Base-by-base conservation (phyloP, 306 rosid species). In the Sechiopsis laciniata region DNA sequence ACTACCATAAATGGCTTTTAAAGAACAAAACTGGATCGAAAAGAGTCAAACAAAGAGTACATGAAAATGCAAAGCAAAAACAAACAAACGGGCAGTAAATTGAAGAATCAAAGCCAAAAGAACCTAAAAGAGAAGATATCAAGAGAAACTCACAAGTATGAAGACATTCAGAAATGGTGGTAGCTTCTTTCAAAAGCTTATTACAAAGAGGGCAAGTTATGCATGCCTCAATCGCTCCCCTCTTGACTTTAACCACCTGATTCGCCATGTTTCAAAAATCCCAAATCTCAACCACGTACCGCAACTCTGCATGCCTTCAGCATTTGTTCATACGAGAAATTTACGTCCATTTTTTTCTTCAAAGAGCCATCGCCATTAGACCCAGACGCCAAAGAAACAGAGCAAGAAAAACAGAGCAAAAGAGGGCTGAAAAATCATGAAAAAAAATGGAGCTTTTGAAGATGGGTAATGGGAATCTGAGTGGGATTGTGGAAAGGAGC, bases 121-220 rank as follows among this genome's bases (percentile, higher is more conserved):
- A 73, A 60, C 52, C 9, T 7, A 53, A 76, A 42, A 40, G 48
- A 19, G 24, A 11, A 42, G 69, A 64, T 13, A 55, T 20, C 1
- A 21, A 61, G 21, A 69, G 2, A 17, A 40, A 73, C 96, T 91
- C 75, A 94, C 99, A 91, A 81, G 99, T 94, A 79, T 94, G 99
- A 72, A 94, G 99, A 60, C 99, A 94, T 85, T 91, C 97, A 45
- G 97, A 85, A 75, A 94, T 89, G 73, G 99, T 94, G 46, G 99
- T 94, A 56, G 99, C 97, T 71, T 94, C 97, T 51, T 73, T 85
- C 79, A 85, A 89, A 54, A 94, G 74, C 74, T 91, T 86, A 60
- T 87, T 54, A 76, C 97, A 94, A 16, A 94, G 90, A 14, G 95
- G 91, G 75, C 99, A 94, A 74, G 92, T 94, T 90, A 94, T 89